Conservation (phyloP, 176 grass and related monocot genomes). For the Ensete glaucum region DNA sequence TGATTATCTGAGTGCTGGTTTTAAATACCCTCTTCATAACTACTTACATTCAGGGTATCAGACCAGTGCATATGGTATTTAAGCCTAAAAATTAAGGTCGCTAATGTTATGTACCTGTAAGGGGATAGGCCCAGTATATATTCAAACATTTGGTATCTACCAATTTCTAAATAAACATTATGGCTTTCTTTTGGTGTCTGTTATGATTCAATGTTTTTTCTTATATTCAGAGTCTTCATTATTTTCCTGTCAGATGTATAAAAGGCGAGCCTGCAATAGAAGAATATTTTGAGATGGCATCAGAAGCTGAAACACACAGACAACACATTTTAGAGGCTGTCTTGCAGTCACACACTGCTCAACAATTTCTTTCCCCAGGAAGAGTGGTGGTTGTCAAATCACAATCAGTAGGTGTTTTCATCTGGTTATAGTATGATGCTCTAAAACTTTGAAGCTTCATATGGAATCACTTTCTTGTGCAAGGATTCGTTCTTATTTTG, state of each 20-base stretch:
- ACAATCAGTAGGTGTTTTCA: slow-evolving; percentile 47
- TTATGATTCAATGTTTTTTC: slow-evolving; percentile 7
- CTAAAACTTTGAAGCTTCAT: background rate
- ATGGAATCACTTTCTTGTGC: background rate
- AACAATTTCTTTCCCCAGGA: slow-evolving; percentile 73
- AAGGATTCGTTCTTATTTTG: background rate
- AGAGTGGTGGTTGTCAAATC: slow-evolving; percentile 84
- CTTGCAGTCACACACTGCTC: slow-evolving; percentile 45
- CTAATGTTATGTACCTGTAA: background rate
- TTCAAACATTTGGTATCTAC: background rate
- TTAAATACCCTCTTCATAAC: too few species aligned
- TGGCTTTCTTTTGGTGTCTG: background rate
- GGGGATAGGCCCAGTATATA: background rate
- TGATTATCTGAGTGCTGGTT: too few species aligned
- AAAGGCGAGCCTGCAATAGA: slow-evolving; percentile 91
- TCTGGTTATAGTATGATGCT: slow-evolving; percentile 10
- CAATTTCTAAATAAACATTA: background rate
- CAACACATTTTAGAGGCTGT: slow-evolving; percentile 57
- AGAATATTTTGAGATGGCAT: slow-evolving; percentile 63
- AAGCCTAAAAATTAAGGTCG: background rate
- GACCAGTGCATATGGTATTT: too few species aligned
- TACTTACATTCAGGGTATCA: too few species aligned
- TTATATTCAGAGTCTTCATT: slow-evolving; percentile 20
- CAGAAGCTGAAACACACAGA: slow-evolving; percentile 61
- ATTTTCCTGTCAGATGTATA: slow-evolving; percentile 56